phyloP scores from a whole-genome alignment of 192 early-diverging fungal species.

The Coemansia sp. region DNA sequence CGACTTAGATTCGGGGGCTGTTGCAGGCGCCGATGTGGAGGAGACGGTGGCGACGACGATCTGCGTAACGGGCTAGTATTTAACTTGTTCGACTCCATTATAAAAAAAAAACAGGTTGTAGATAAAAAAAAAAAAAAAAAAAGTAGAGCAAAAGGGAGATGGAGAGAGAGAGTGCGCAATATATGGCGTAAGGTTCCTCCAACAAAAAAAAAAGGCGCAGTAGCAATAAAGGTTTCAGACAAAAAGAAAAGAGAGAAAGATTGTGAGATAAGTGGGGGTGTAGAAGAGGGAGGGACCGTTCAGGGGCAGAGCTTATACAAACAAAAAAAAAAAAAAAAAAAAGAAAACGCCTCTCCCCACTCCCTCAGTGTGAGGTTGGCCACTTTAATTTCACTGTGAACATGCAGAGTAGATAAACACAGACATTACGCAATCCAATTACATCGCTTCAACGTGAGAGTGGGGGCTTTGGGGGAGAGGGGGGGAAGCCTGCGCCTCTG shows the following conservation, averaged over 20 bases:
- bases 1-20: conserved; percentile 11
- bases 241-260: neutral
- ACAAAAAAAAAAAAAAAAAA: too few relatives aligned
- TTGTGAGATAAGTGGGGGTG: neutral
- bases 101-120: neutral
- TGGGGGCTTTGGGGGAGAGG: neutral
- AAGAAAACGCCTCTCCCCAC: neutral
- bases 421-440: neutral
- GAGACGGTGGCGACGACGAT: conserved; percentile 16
- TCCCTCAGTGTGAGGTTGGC: conserved; percentile 2
- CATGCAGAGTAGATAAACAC: neutral
- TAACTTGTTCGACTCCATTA: conserved; percentile 5
- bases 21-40: neutral
- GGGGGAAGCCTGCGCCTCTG: neutral
- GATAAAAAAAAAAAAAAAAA: neutral
- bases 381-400: neutral
- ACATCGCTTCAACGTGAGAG: neutral
- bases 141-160: neutral
- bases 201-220: neutral
- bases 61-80: conserved; percentile 7
- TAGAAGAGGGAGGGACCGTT: neutral
- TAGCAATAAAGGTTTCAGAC: conserved; percentile 3
- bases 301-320: neutral
- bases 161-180: neutral
- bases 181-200: neutral